phyloP scores from a whole-genome alignment of 2,329 filamentous ascomycete species.

The Dactylonectria macrodidyma region DNA sequence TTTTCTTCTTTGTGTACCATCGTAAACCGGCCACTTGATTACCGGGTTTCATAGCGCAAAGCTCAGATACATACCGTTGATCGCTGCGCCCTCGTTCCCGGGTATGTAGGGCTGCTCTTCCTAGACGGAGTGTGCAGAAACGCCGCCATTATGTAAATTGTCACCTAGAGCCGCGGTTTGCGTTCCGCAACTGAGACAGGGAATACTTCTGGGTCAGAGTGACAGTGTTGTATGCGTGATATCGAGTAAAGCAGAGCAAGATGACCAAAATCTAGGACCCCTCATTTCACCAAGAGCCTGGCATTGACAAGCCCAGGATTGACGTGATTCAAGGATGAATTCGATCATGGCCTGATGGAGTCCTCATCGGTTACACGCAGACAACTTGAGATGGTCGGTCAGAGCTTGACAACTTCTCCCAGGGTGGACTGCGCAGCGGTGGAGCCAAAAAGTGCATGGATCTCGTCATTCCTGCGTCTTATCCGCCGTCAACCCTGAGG shows the following conservation, averaged over 20 bases:
- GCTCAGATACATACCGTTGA: conserved; percentile 24
- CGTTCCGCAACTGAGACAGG: conserved; percentile 28
- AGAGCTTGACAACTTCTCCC: conserved; percentile 30
- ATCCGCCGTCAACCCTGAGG: conserved; percentile 27
- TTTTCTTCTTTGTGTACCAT: background rate
- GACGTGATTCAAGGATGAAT: conserved; percentile 24
- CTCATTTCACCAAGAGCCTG: conserved; percentile 33
- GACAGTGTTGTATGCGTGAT: conserved; percentile 3
- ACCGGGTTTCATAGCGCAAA: conserved; percentile 4
- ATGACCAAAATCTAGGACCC: conserved; percentile 9
- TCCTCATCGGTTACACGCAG: conserved; percentile 24
- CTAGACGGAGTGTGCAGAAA: conserved; percentile 12
- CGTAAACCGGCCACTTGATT: conserved; percentile 11
- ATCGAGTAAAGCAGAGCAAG: background rate
- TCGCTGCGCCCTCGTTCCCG: conserved; percentile 8
- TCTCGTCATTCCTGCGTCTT: conserved; percentile 45
- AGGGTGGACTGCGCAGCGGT: conserved; percentile 32
- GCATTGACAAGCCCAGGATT: conserved; percentile 27
- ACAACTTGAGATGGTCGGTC: conserved; percentile 21
- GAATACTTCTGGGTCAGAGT: conserved; percentile 3
- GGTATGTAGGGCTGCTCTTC: conserved; percentile 1
- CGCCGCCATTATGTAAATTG: conserved; percentile 36
- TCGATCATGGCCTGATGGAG: conserved; percentile 37
- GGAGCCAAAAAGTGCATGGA: conserved; percentile 42
- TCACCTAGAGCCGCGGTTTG: conserved; percentile 8